phyloP scores from a whole-genome alignment of 1,284 basidiomycete genomes.

The Marasmius fiardii region DNA sequence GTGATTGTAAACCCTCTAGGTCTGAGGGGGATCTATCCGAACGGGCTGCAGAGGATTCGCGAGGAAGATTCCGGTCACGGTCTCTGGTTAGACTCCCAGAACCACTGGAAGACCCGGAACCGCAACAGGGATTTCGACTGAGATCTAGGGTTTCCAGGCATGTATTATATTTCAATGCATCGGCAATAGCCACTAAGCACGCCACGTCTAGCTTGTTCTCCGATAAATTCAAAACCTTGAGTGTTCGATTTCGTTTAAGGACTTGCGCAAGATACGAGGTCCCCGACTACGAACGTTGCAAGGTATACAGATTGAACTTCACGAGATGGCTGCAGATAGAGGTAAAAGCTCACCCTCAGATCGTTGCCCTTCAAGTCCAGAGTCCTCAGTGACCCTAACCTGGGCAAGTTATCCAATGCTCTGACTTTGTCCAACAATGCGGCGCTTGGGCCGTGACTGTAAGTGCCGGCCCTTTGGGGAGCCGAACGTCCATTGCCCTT shows the following conservation, averaged over 20 bases:
- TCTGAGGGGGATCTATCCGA: constrained; percentile 1
- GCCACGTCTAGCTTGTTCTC: constrained; percentile 90
- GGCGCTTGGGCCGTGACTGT: constrained; percentile 1
- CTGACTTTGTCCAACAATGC: constrained; percentile 78
- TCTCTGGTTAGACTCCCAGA: constrained; percentile 54
- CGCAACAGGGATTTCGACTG: constrained; percentile 82
- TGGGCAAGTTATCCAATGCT: constrained; percentile 80
- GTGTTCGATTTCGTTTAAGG: constrained; percentile 90
- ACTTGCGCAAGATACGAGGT: constrained; percentile 93
- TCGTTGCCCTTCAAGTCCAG: constrained; percentile 93
- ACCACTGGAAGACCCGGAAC: constrained; percentile 78
- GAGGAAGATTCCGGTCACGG: constrained; percentile 1
- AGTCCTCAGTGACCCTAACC: constrained; percentile 83
- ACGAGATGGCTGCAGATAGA: neutral
- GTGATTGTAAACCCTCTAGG: constrained; percentile 57
- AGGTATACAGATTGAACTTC: constrained; percentile 11
- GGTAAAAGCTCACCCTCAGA: constrained; percentile 32
- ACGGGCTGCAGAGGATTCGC: neutral
- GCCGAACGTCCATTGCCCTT: constrained; percentile 32
- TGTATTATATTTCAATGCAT: constrained; percentile 95
- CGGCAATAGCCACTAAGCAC: constrained; percentile 81
- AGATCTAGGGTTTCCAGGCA: constrained; percentile 93
- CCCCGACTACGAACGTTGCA: constrained; percentile 61
- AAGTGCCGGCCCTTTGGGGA: constrained; percentile 46
- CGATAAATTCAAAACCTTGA: constrained; percentile 91